Evolutionary conservation across 2,329 filamentous ascomycete species (phyloP).

Genomic region (Westerdykella ornata): DNA sequence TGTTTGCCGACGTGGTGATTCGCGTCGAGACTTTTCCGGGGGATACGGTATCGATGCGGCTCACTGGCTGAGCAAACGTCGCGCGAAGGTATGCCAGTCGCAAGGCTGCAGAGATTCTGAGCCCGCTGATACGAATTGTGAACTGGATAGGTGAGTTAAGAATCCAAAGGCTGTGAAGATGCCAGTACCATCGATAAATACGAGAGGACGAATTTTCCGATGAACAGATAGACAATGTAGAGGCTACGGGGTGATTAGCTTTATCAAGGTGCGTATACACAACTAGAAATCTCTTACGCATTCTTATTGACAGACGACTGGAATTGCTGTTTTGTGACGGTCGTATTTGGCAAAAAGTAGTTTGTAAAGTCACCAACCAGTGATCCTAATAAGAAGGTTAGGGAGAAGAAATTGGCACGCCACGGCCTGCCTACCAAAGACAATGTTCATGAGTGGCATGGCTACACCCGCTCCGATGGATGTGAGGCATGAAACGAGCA

Average conservation of each 20-base stretch:
- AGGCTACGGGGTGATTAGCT: conserved; percentile 9
- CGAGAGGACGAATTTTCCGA: conserved; percentile 30
- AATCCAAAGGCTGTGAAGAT: neutral
- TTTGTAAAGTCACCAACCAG: conserved; percentile 50
- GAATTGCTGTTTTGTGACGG: conserved; percentile 45
- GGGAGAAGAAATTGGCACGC: neutral
- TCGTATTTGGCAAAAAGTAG: conserved; percentile 46
- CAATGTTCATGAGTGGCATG: conserved; percentile 53
- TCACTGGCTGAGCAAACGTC: conserved; percentile 47
- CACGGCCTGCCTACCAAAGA: conserved; percentile 44
- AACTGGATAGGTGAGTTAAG: conserved; percentile 26
- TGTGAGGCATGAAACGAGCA: conserved; percentile 21
- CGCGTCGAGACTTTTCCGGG: conserved; percentile 47
- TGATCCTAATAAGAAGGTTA: conserved; percentile 21
- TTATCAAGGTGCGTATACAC: neutral
- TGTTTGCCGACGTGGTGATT: conserved; percentile 49
- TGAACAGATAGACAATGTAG: conserved; percentile 32
- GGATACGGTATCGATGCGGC: conserved; percentile 46
- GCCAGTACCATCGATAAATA: conserved; percentile 29
- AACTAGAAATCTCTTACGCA: conserved; percentile 28
- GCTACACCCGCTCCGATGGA: conserved; percentile 32
- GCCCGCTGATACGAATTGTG: conserved; percentile 45
- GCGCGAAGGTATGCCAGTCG: conserved; percentile 46
- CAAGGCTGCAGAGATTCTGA: conserved; percentile 47
- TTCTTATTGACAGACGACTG: conserved; percentile 45